Percentiles rank a stretch among this genome's conserved stretches.
Evolutionary conservation across 306 rosid species (phyloP).

Genomic region (Hippophae tibetana): DNA sequence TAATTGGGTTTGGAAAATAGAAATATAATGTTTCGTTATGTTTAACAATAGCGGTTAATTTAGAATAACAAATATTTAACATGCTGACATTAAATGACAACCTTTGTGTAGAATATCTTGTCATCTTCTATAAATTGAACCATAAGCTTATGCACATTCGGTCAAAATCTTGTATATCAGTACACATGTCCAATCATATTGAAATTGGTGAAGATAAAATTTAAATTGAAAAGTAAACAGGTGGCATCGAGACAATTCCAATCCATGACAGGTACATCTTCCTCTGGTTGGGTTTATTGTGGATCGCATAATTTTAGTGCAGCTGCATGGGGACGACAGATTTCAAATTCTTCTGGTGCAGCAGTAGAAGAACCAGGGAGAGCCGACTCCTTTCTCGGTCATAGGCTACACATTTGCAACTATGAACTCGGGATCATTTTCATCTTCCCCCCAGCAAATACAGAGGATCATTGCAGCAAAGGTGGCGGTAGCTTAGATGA

Average conservation of each 20-base stretch:
- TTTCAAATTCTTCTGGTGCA: slow-evolving; percentile 32
- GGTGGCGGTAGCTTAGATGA: slow-evolving; percentile 36
- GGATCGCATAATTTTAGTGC: slow-evolving; percentile 88
- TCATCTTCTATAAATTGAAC: no score
- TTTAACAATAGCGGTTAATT: no score
- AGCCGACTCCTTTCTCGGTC: slow-evolving; percentile 23
- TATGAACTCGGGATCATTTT: slow-evolving; percentile 78
- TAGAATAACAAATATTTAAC: no score
- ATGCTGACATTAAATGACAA: no score
- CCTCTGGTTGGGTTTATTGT: slow-evolving; percentile 70
- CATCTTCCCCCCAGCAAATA: slow-evolving; percentile 49
- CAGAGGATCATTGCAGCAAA: slow-evolving; percentile 14
- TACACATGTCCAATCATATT: background rate
- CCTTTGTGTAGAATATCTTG: no score
- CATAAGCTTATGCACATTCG: no score
- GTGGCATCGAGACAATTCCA: slow-evolving; percentile 60
- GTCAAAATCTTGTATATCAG: no score
- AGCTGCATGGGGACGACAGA: slow-evolving; percentile 77
- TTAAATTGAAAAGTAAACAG: slow-evolving; percentile 26
- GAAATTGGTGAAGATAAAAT: background rate
- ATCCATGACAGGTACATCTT: slow-evolving; percentile 35
- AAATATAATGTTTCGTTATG: no score
- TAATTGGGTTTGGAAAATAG: no score
- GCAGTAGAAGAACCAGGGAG: slow-evolving; percentile 25
- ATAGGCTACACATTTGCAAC: slow-evolving; percentile 67